Evolutionary conservation across 352 stramenopile species (phyloP), one percentile per base, ranked within the genome.

Genomic region (Stramenopiles sp.): DNA sequence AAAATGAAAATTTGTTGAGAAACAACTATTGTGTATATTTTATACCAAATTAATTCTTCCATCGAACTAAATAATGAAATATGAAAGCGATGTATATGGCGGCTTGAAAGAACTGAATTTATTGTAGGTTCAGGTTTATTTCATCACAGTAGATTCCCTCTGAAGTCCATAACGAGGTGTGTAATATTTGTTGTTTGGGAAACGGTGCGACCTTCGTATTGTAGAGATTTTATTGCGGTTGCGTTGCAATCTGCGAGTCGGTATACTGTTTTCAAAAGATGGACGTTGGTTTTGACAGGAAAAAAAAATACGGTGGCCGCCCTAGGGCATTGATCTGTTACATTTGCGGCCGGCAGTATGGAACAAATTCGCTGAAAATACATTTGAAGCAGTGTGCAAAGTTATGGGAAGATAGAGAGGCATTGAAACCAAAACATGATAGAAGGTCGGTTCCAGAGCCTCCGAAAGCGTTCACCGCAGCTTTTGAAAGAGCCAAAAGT

Each of bases 281-380:
- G 43, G 25, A 63, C 25, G 43, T 12, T 63, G 43, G 43, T 18
- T 63, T 63, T 63, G 43, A 25, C 43, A 63, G 25, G 25, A 12
- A 12, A 63, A 12, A 63, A 63, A 12, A 25, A 18, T 18, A 18
- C 25, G 43, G 12, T 18, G 12, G 25, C 12, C 43, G 43, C 43
- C 76, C 76, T n/a, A 33, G 49, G 37, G 53, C 75, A 1, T 18
- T 77, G 0, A 76, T 76, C 49, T 79, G 77, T 75, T 78, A 79
- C 43, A 79, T 79, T 34, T 79, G 77, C 75, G 77, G 77, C 4
- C 74, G 77, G 32, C 73, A 71, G 49, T 79, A 77, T 49, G 74
- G 74, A 3, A 73, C 3, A 6, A 76, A 1, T 71, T 76, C 63
- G 1, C 49, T 79, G 18, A 71, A 68, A 18, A 79, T 79, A 34